Percentiles rank a stretch among this genome's conserved stretches.
Evolutionary conservation across 495 filamentous ascomycete genomes (phyloP).

Genomic region (Hypoxylon rickii): DNA sequence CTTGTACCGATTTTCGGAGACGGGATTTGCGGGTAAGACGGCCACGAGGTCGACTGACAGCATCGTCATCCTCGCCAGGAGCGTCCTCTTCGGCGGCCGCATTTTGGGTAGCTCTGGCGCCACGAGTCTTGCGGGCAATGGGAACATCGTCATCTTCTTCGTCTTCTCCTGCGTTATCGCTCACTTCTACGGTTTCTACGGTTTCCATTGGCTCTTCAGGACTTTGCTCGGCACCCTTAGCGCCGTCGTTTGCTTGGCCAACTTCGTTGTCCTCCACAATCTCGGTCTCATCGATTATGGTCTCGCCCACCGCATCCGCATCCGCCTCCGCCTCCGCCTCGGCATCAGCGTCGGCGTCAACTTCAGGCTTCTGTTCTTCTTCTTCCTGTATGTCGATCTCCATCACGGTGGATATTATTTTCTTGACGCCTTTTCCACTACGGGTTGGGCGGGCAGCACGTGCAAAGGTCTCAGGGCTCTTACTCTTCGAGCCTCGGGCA

Average conservation of each 20-base stretch:
- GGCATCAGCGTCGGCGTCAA: too few relatives aligned
- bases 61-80: slow-evolving; percentile 39
- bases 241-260: slow-evolving; percentile 35
- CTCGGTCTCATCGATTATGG: slow-evolving; percentile 44
- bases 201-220: slow-evolving; percentile 38
- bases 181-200: slow-evolving; percentile 50
- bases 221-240: slow-evolving; percentile 47
- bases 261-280: slow-evolving; percentile 40
- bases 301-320: too few relatives aligned
- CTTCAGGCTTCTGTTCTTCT: slow-evolving; percentile 3
- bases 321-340: slow-evolving; percentile 23
- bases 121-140: slow-evolving; percentile 57
- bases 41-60: slow-evolving; percentile 41
- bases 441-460: slow-evolving; percentile 54
- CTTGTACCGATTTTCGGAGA: slow-evolving; percentile 59
- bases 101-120: slow-evolving; percentile 40
- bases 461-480: slow-evolving; percentile 64
- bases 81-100: slow-evolving; percentile 42
- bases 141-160: slow-evolving; percentile 70
- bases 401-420: slow-evolving; percentile 57
- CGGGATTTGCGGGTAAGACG: slow-evolving; percentile 55
- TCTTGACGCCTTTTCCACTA: slow-evolving; percentile 67
- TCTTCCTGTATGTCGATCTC: slow-evolving; percentile 63
- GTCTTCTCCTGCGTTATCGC: slow-evolving; percentile 66
- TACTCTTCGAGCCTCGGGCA: slow-evolving; percentile 55